Evolutionary conservation across 208 protist species (phyloP), one percentile per base, ranked within the genome.

Genomic region (Leishmania amazonensis): DNA sequence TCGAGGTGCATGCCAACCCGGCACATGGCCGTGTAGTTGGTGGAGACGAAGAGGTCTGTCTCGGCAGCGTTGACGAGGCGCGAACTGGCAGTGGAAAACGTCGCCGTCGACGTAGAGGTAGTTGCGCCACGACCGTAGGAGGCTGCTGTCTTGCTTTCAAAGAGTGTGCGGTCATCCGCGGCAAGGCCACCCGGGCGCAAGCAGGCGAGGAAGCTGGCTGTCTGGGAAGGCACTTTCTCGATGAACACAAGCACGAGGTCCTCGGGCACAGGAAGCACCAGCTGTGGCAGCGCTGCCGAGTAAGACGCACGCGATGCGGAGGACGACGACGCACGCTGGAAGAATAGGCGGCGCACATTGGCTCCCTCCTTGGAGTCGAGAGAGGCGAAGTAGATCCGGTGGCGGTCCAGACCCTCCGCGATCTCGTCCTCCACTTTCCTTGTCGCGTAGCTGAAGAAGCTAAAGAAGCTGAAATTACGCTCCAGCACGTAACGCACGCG

Each of bases 401-500:
- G 88, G 11, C 78, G 81, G 73, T 95, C 90, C 28, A 95, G 80
- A 31, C 81, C 83, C 54, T 86, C 73, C 45, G 78, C 73, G 60
- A 87, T 83, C 38, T 85, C 82, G 5, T 42, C 47, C 45, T 87
- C 81, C 11, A 78, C 86, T 40, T 82, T 85, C 62, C n/a, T 53
- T 1, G 51, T 45, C 38, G 86, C 75, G 71, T 88, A 91, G 51
- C 81, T 83, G 35, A 88, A 75, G 72, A 94, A 83, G 38, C 84
- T 84, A 78, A 95, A 97, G 79, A 90, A 97, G 72, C 87, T 94
- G 60, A 97, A 97, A 84, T 97, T 97, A 60, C 94, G 89, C 86
- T 94, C 94, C 62, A 97, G 40, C 11, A 93, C 91, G 79, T 92
- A 95, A 47, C 86, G 89, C 17, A 93, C 89, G 28, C 92, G 87